Base-by-base conservation (phyloP, 306 rosid species). In the Sphenostylis stenocarpa region DNA sequence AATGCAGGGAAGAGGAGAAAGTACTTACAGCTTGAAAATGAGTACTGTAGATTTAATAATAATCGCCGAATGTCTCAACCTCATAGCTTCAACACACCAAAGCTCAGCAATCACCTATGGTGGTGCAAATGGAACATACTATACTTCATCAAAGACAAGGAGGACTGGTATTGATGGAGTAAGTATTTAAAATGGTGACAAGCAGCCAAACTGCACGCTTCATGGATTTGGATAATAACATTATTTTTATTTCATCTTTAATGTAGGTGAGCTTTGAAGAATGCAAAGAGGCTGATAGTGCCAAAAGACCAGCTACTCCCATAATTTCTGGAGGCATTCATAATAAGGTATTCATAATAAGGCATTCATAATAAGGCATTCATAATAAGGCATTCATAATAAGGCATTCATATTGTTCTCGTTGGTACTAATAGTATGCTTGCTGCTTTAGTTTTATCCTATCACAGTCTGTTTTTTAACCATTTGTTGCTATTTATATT, bases 101-200 rank as follows among this genome's bases (percentile, higher is more conserved):
- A 94, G 97, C 93, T 91, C 98, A 21, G 53, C 84, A 33, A 88
- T 91, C 63, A 56, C 87, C 73, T 90, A 84, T 67, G 96, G 97
- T 19, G 88, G 93, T 62, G 5, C 93, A 1, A 78, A 85, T 74
- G 98, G 97, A 44, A 60, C 83, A n/a, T 91, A 88, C 80, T 83
- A 89, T 77, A 85, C 94, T 49, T 79, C 94, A 4, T 90, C 97
- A n/a, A 81, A 63, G 74, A 83, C 85, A 20, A 88, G 86, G 79
- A 91, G 96, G 77, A 43, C 79, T 2, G 97, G 98, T 36, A 91
- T 89, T 87, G 97, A 94, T 82, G 96, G 97, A 23, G 97, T 91
- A 72, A 82, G 95, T 34, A 44, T 57, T 77, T 41, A 63, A 52
- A 73, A 23, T 45, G 3, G 20, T 31, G 47, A 36, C 66, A n/a